Conservation (phyloP, 2,329 filamentous ascomycete genomes). For the Alternaria consortialis region DNA sequence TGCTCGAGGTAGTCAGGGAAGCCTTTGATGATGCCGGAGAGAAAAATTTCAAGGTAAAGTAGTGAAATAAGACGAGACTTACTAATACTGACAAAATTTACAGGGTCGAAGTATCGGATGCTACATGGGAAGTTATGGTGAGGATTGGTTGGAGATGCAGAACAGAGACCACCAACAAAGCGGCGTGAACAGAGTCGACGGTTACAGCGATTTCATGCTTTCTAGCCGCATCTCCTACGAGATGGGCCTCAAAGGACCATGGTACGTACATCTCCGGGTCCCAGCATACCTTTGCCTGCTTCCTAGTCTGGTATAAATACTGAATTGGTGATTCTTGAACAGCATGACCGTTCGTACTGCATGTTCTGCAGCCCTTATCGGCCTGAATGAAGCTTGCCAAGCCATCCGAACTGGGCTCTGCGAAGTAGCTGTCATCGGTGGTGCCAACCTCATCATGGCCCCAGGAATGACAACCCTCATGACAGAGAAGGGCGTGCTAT, state of each 20-base stretch:
- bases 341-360: constrained; percentile 5
- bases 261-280: constrained; percentile 27
- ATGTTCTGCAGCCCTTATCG: neutral
- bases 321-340: neutral
- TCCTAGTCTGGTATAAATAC: neutral
- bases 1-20: constrained; percentile 37
- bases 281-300: no score
- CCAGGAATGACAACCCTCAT: constrained; percentile 11
- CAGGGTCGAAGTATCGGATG: constrained; percentile 40
- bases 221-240: constrained; percentile 40
- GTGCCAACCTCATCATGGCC: constrained; percentile 24
- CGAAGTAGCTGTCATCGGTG: constrained; percentile 25
- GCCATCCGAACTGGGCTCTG: constrained; percentile 17
- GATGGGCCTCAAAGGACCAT: constrained; percentile 22
- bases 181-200: constrained; percentile 19
- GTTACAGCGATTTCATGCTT: constrained; percentile 28
- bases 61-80: constrained; percentile 28
- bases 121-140: constrained; percentile 43
- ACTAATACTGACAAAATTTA: neutral
- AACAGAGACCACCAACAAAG: neutral
- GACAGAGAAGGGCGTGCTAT: constrained; percentile 27
- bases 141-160: constrained; percentile 30
- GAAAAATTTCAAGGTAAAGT: constrained; percentile 21
- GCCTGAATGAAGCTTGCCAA: constrained; percentile 1
- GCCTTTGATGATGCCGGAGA: constrained; percentile 38